Base-by-base conservation (phyloP, 768 basidiomycete genomes). In the Leccinum variicolor region DNA sequence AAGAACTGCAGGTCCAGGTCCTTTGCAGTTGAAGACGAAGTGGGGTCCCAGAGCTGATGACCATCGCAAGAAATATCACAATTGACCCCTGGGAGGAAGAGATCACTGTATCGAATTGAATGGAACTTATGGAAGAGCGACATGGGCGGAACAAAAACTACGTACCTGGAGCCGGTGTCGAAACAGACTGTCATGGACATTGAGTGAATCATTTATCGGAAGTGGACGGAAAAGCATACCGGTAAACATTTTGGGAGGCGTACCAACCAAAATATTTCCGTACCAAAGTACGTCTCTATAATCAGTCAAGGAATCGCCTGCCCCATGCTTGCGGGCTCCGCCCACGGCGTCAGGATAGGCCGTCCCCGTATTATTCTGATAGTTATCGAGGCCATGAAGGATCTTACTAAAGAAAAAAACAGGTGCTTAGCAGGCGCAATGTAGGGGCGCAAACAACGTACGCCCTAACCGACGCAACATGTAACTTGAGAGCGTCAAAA, bases 21-120 rank as follows among this genome's bases (percentile, higher is more conserved):
- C 14, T n/a, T 6, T 4, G 59, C 39, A 10, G 62, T 57, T 8
- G 59, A 55, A 45, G 58, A 60, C 11, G 56, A 36, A 9, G 6
- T 21, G 4, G 76, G 61, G 55, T 74, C 56, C 64, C 74, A 77
- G 50, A 63, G 58, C 19, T 31, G 60, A 59, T 76, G 74, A 6
- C 53, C 61, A 1, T 50, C 41, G 61, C 75, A 76, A 50, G 14
- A 60, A 21, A 57, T 65, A 19, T 17, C 23, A 59, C 70, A 71
- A 21, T 46, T n/a, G 14, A 52, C 25, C 2, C 58, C 58, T 23
- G 69, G 67, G n/a, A 71, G 23, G 53, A 69, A 67, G 11, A 70
- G 61, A 52, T 71, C 70, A 39, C 64, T 66, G 50, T 54, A 23
- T 52, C 28, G 21, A 33, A 54, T 61, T 64, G 6, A 54, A 9